Evolutionary conservation across 768 basidiomycete species (phyloP).

Genomic region (Mycena chlorophos): DNA sequence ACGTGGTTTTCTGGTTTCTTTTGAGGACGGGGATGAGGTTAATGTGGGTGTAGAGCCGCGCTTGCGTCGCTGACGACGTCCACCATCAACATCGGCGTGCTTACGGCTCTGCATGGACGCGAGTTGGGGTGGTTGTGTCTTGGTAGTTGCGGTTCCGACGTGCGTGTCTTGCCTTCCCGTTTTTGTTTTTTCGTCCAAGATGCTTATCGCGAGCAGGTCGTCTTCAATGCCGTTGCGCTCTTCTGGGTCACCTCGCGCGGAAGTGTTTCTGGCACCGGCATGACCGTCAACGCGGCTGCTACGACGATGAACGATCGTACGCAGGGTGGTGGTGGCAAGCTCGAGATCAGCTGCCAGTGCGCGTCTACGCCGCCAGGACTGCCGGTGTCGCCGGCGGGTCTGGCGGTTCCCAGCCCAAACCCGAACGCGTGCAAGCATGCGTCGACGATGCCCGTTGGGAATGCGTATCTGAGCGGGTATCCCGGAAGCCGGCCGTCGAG

Average conservation of each 20-base stretch:
- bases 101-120: slow-evolving; percentile 46
- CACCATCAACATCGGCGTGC: slow-evolving; percentile 44
- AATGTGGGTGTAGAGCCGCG: slow-evolving; percentile 37
- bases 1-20: slow-evolving; percentile 12
- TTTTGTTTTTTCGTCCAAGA: background rate
- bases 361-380: too few species aligned
- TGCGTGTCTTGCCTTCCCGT: slow-evolving; percentile 21
- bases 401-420: too few species aligned
- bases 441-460: too few species aligned
- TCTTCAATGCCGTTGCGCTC: slow-evolving; percentile 47
- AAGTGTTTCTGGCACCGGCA: too few species aligned
- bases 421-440: too few species aligned
- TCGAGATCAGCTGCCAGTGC: too few species aligned
- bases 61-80: slow-evolving; percentile 50
- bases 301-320: too few species aligned
- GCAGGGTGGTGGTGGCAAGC: too few species aligned
- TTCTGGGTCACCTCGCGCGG: slow-evolving; percentile 50
- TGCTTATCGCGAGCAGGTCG: slow-evolving; percentile 33
- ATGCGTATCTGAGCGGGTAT: too few species aligned
- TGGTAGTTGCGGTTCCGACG: slow-evolving; percentile 35
- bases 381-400: too few species aligned
- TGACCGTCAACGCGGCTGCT: too few species aligned
- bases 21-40: background rate
- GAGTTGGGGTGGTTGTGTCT: slow-evolving; percentile 52
- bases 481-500: too few species aligned